phyloP scores from a whole-genome alignment of 306 rosid genomes.

The Cyclanthera cordifolia region DNA sequence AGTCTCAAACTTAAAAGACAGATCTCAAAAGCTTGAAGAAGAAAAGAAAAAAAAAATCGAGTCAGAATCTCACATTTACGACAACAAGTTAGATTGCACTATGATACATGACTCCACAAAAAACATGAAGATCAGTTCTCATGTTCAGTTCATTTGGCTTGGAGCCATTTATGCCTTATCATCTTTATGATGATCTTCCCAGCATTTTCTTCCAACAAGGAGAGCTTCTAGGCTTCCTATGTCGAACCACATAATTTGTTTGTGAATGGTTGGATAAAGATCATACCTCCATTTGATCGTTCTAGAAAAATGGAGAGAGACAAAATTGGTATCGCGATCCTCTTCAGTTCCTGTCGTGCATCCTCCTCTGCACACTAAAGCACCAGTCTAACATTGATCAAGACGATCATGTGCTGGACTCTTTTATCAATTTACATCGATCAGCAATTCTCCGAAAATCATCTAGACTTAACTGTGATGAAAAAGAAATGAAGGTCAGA shows the following conservation, averaged over 20 bases:
- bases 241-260: neutral
- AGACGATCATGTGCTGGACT: slow-evolving; percentile 22
- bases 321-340: neutral
- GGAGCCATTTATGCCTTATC: neutral
- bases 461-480: slow-evolving; percentile 57
- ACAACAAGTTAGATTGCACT: neutral
- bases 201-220: neutral
- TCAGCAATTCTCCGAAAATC: slow-evolving; percentile 64
- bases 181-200: neutral
- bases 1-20: neutral
- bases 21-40: neutral
- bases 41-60: neutral
- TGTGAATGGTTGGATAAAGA: neutral
- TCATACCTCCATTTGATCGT: neutral
- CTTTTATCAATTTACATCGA: slow-evolving; percentile 72
- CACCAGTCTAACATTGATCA: neutral
- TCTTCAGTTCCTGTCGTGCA: neutral
- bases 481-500: neutral
- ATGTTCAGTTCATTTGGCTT: neutral
- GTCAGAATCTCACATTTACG: neutral
- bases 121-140: neutral
- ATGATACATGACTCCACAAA: neutral
- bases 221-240: neutral
- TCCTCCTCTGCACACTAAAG: neutral
- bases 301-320: neutral